Base-by-base conservation (phyloP, 2,329 filamentous ascomycete species). In the Thyridium curvatum region DNA sequence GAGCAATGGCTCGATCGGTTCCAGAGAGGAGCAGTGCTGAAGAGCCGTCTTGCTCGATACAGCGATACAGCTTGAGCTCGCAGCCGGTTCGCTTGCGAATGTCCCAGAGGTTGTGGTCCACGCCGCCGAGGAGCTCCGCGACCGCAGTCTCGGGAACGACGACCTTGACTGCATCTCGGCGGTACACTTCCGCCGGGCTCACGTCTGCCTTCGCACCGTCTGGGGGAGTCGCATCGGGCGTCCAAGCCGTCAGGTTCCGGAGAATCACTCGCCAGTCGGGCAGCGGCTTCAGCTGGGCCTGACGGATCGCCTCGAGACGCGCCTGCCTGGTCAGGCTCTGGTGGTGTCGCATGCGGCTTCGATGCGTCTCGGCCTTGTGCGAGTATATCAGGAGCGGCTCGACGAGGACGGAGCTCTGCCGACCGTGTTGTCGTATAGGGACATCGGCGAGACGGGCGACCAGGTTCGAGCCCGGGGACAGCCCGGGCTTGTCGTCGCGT, bases 191-290 rank as follows among this genome's bases (percentile, higher is more conserved):
- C 6, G 21, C 21, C 10, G 21, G 10, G 21, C 21, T 26, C 10
- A 6, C 21, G 6, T 26, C 44, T 18, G 18, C 31, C 37, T 15
- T 16, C 34, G 16, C 43, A 18, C 21, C 21, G 6, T 26, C 21
- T 10, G 10, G 6, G 6, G 6, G 21, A 26, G 21, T 10, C 26
- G 14, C 32, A 29, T 35, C 37, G 18, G 51, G 51, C 12, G 66
- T 71, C 46, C 51, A 58, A 12, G 49, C 48, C 43, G 56, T 57
- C 42, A 74, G 56, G 4, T 60, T 44, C 8, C 51, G 43, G 31
- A 73, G 57, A 10, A 63, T 60, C 6, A 52, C 45, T 12, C 54
- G 58, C 68, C 68, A 74, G 41, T 64, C 54, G 2, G 60, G 53
- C 29, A 57, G 47, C 13, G 46, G 50, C 29, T 46, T 49, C 2